Base-by-base conservation (phyloP, 2,329 filamentous ascomycete genomes). In the Mycosphaerelloides madeirae region DNA sequence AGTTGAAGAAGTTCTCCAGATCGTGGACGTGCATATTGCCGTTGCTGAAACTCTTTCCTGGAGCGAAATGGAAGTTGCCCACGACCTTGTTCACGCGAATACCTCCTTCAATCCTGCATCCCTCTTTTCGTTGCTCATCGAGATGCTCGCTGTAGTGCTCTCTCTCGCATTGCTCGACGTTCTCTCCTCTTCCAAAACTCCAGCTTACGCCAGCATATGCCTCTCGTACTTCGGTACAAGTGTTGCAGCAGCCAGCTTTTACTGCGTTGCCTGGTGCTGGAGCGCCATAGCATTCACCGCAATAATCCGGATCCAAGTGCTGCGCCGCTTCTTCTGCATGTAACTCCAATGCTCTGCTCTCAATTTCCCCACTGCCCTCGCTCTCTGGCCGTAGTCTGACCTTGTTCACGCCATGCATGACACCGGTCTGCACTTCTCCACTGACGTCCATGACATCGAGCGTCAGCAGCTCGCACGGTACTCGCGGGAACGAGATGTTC, bases 361-460 rank as follows among this genome's bases (percentile, higher is more conserved):
- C 84, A 58, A 94, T 85, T 53, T 83, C 83, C 46, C 73, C 75
- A 50, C 90, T 86, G 31, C 91, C 91, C 58, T 95, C 83, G 33
- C 72, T 73, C 56, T 76, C 74, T 18, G 89, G 75, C 51, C 78
- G 75, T 50, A 98, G 77, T 50, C 93, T 83, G 50, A 96, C 85
- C 72, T 96, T 97, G 70, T 81, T 87, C 51, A 98, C 81, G 35
- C 93, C 93, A 63, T 96, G 89, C 66, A 88, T 83, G 46, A 98
- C 86, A 41, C 91, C 93, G 58, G 90, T 87, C 68, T 98, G 93
- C 63, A 96, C 85, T 69, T 98, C 93, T 52, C 93, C 93, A 16
- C 89, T 95, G 19, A 97, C 91, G 70, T 98, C 93, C 93, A 98
- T 98, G 44, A 98, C 91, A 66, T 98, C 93, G 59, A 98, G 83